These are phyloP conservation scores for Umbelopsis sp. DNA, from an alignment of 371 early-diverging fungal genomes.

Conservation along the genomic window DNA sequence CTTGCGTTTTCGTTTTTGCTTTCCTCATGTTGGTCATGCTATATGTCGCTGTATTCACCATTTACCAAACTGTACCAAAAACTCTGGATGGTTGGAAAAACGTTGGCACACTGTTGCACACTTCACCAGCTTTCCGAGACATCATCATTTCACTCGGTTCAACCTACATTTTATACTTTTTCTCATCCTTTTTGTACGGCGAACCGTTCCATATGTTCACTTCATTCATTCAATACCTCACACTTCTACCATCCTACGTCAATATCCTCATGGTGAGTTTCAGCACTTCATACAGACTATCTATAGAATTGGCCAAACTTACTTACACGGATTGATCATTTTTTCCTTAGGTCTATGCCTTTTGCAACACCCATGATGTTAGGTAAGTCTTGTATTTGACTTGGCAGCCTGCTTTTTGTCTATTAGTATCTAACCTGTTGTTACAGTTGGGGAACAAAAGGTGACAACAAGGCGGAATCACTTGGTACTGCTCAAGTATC, in stretches of 20 bases:
- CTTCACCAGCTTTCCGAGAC: conserved; percentile 56
- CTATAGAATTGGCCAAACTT: too few relatives aligned
- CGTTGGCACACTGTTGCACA: conserved; percentile 25
- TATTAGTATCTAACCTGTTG: conserved; percentile 26
- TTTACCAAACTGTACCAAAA: conserved; percentile 51
- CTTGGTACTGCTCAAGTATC: conserved; percentile 42
- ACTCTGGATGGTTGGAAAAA: conserved; percentile 29
- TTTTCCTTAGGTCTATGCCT: conserved; percentile 58
- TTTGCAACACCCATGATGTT: conserved; percentile 67
- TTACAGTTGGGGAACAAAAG: conserved; percentile 72
- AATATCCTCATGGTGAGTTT: conserved; percentile 66
- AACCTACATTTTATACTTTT: conserved; percentile 68
- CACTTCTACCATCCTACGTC: conserved; percentile 68
- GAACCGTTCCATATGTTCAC: conserved; percentile 80
- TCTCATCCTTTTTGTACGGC: conserved; percentile 60
- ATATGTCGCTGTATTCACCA: conserved; percentile 60
- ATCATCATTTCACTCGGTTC: conserved; percentile 63
- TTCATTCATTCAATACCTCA: conserved; percentile 69
- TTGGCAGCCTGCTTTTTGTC: conserved; percentile 3
- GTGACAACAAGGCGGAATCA: conserved; percentile 44
- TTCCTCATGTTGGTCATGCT: conserved; percentile 78
- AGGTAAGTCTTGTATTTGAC: conserved; percentile 28
- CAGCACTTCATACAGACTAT: too few relatives aligned
- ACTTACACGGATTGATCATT: not conserved
- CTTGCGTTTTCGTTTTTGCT: conserved; percentile 71